Conservation (phyloP, 2,329 filamentous ascomycete species). For the Colletotrichum cuscutae region DNA sequence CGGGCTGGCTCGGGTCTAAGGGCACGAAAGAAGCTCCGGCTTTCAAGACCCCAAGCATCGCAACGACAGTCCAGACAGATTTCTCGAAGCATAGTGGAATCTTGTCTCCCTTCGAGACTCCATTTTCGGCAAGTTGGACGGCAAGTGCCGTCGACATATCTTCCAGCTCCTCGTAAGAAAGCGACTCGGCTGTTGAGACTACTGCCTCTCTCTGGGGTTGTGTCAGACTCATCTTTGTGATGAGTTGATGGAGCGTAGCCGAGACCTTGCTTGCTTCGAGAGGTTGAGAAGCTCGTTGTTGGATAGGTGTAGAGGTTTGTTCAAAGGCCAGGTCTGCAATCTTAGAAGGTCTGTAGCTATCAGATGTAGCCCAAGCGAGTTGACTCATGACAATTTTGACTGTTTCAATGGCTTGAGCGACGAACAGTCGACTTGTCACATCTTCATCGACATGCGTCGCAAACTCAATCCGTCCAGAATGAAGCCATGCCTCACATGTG, state of each 20-base stretch:
- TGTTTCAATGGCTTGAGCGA: constrained; percentile 9
- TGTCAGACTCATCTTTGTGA: background rate
- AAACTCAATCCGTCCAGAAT: constrained; percentile 7
- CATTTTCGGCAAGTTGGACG: background rate
- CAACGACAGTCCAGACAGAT: constrained; percentile 22
- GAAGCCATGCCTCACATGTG: constrained; percentile 26
- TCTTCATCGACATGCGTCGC: constrained; percentile 28
- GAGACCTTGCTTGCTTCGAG: background rate
- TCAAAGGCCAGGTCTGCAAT: background rate
- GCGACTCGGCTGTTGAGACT: background rate
- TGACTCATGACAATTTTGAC: constrained; percentile 23
- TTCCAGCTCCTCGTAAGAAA: constrained; percentile 10
- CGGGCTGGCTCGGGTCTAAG: constrained; percentile 20
- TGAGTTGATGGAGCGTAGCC: background rate
- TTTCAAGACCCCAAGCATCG: constrained; percentile 25
- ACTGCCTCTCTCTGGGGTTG: background rate
- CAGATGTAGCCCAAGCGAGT: constrained; percentile 2
- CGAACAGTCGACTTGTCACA: constrained; percentile 17
- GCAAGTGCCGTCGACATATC: background rate
- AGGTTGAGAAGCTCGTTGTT: background rate
- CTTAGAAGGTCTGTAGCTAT: too few species aligned
- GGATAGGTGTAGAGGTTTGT: background rate
- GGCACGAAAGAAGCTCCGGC: constrained; percentile 20
- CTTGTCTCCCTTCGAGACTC: background rate
- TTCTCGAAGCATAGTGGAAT: constrained; percentile 27